Evolutionary conservation across 1,284 basidiomycete species (phyloP).

Genomic region (Cryptococcus jaspeensis): DNA sequence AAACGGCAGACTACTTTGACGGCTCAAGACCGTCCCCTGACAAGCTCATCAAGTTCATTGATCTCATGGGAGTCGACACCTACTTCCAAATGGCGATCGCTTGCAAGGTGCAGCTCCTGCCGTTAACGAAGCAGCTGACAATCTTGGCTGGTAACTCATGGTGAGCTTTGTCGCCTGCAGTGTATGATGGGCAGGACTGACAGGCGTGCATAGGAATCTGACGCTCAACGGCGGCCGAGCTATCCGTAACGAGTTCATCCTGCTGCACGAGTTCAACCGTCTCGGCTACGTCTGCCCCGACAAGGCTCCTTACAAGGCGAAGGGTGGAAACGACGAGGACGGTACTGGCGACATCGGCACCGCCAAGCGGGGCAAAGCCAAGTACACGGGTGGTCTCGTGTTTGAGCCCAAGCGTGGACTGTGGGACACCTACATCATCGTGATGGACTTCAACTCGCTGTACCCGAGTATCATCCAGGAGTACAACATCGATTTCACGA

Average conservation of each 20-base stretch:
- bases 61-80: conserved; percentile 89
- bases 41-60: conserved; percentile 79
- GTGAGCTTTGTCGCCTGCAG: conserved; percentile 54
- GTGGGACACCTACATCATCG: conserved; percentile 95
- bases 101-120: conserved; percentile 82
- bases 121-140: conserved; percentile 89
- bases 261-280: conserved; percentile 95
- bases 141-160: conserved; percentile 98
- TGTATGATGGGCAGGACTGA: neutral
- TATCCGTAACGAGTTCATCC: conserved; percentile 98
- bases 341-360: conserved; percentile 57
- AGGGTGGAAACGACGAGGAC: conserved; percentile 53
- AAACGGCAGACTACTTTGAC: conserved; percentile 89
- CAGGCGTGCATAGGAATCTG: conserved; percentile 68
- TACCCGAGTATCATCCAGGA: conserved; percentile 99
- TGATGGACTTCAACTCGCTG: conserved; percentile 99
- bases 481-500: conserved; percentile 99
- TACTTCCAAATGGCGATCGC: conserved; percentile 96
- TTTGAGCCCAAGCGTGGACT: conserved; percentile 95
- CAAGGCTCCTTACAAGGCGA: conserved; percentile 72
- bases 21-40: conserved; percentile 74
- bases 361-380: conserved; percentile 74
- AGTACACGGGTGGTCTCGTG: conserved; percentile 97
- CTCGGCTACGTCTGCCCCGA: conserved; percentile 97
- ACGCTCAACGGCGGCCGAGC: conserved; percentile 94